phyloP scores from a whole-genome alignment of 305 asterid species.

The Fraxinus xanthoxyloides region DNA sequence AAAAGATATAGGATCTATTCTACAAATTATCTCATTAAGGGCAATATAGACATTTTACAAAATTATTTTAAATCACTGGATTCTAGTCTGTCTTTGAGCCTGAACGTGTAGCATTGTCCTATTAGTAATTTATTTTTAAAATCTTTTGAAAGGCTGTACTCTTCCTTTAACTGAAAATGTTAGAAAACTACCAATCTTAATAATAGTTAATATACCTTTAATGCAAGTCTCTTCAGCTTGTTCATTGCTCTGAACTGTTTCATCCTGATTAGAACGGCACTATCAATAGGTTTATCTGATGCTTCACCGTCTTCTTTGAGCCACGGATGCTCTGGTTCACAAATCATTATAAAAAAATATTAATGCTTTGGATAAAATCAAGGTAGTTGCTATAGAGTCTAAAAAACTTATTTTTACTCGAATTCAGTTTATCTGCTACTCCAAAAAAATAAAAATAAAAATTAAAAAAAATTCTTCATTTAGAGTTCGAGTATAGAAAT shows the following conservation, averaged over 20 bases:
- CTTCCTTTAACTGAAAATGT: not conserved
- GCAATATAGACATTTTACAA: no score
- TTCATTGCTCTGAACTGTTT: conserved; percentile 94
- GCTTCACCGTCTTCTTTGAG: conserved; percentile 90
- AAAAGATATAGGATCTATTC: no score
- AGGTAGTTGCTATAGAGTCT: not conserved
- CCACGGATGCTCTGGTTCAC: conserved; percentile 83
- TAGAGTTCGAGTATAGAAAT: not conserved
- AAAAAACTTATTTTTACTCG: not conserved
- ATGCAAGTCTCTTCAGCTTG: conserved; percentile 85
- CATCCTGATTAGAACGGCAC: conserved; percentile 79
- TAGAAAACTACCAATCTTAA: not conserved
- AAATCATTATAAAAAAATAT: not conserved
- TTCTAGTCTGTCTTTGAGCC: no score
- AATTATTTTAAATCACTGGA: no score
- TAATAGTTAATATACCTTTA: conserved; percentile 49
- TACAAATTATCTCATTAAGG: no score
- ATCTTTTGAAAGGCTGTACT: not conserved
- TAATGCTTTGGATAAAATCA: not conserved
- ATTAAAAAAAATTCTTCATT: not conserved
- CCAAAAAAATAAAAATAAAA: not conserved
- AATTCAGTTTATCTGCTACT: not conserved
- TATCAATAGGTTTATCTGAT: conserved; percentile 76
- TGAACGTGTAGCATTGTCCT: no score
- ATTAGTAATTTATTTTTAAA: no score